Base-by-base conservation (phyloP, 1,284 basidiomycete genomes). In the Violaceomyces palustris region DNA sequence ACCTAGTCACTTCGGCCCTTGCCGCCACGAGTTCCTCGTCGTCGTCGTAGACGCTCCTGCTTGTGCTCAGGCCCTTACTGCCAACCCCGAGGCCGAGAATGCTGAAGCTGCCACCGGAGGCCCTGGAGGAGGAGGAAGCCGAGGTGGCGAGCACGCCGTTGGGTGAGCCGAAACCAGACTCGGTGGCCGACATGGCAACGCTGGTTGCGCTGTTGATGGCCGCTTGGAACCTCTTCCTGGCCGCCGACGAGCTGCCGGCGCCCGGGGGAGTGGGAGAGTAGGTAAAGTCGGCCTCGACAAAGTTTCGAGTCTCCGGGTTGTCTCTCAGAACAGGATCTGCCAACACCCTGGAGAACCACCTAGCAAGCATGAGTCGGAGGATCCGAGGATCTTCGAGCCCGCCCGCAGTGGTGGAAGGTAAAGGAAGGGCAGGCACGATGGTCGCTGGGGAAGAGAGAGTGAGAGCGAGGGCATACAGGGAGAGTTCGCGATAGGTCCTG, bases 231-330 rank as follows among this genome's bases (percentile, higher is more conserved):
- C 60, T 42, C 32, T 62, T 62, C 6, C 60, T 37, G n/a, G 61
- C 61, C 1, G 53, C 53, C 6, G 57, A 43, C 17, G 52, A 53
- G 50, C 53, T 53, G 15, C 50, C 56, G 5, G 53, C 44, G 8
- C 50, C 47, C 1, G 63, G 63, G 2, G 56, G 49, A 1, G 51
- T 46, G 6, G 68, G 68, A 21, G 52, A 46, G 31, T 71, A 71
- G 37, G 55, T 55, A 40, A 63, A 71, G 39, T 69, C 63, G 26
- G 66, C 55, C 31, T 71, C 69, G 45, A 71, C 47, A 18, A 71
- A 56, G 15, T 45, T 54, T 34, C 65, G 52, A 19, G 60, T 64
- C 41, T 71, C 69, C 6, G 48, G 50, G 45, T 66, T 56, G 32
- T 61, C 55, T 17, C 60, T 39, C 1, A 69, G 42, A 5, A 33